Base-by-base conservation (phyloP, 345 rosid species). In the Laguncularia racemosa region DNA sequence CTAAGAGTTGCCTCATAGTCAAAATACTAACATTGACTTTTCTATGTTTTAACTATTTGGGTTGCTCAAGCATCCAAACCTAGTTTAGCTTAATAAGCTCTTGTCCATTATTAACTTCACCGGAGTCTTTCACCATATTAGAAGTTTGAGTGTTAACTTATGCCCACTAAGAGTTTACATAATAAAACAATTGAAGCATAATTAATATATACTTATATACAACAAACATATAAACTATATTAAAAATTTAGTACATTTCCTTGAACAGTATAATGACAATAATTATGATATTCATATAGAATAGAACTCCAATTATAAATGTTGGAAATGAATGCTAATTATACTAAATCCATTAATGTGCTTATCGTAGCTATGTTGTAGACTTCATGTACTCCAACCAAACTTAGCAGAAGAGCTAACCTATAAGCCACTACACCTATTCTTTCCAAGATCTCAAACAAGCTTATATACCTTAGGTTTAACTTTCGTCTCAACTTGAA, bases 301-400 rank as follows among this genome's bases (percentile, higher is more conserved):
- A n/a, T n/a, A n/a, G n/a, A n/a, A n/a, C n/a, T n/a, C n/a, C n/a
- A n/a, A n/a, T n/a, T n/a, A n/a, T n/a, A n/a, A n/a, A n/a, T n/a
- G n/a, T n/a, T n/a, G n/a, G n/a, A n/a, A n/a, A n/a, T n/a, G n/a
- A n/a, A 23, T 6, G 2, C 28, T 23, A 23, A 23, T 23, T 23
- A 6, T 23, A 23, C 4, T 23, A 9, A 33, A 4, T 33, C 40
- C 40, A 33, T 33, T 33, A 4, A 2, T 9, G 7, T 9, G 9
- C 7, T 44, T 43, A 78, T 83, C 78, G 75, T 89, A 0, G 95
- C 89, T 2, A 89, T 84, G 51, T 82, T 84, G 64, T 75, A 89
- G 1, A 33, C 79, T 58, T 80, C 91, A 3, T 63, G 72, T 12
- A 60, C 43, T 50, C 93, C 83, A 14, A n/a, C n/a, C n/a, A n/a